A percentile compares a stretch with the other conserved stretches of the same genome.
Conservation (phyloP, 345 rosid species). For the Aegle marmelos region DNA sequence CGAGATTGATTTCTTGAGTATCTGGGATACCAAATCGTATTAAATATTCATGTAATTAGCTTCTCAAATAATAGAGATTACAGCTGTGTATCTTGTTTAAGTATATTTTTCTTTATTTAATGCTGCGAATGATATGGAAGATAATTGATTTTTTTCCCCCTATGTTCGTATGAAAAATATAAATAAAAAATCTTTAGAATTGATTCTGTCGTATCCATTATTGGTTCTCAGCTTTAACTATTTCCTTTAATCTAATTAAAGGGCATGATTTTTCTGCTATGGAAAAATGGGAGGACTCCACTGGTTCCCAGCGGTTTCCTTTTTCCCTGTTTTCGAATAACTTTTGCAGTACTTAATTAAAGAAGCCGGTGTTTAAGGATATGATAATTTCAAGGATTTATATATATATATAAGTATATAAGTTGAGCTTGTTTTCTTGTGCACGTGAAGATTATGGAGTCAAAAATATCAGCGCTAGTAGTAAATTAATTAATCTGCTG, state of each 20-base stretch:
- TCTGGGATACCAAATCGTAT: neutral
- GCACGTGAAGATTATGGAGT: neutral
- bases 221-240: neutral
- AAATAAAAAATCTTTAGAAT: neutral
- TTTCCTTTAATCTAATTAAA: neutral
- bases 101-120: neutral
- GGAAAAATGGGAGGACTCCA: neutral
- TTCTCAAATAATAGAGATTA: too few relatives aligned
- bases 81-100: neutral
- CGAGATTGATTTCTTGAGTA: neutral
- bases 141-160: neutral
- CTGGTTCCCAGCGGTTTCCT: neutral
- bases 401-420: neutral
- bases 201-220: neutral
- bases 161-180: neutral
- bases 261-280: neutral
- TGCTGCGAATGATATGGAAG: neutral
- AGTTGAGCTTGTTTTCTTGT: neutral
- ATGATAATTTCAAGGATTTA: neutral
- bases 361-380: neutral
- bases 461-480: conserved; percentile 4
- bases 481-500: neutral
- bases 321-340: neutral
- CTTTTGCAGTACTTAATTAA: neutral
- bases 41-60: neutral